phyloP scores from a whole-genome alignment of 2,329 filamentous ascomycete genomes.

The Cladosporium velox region DNA sequence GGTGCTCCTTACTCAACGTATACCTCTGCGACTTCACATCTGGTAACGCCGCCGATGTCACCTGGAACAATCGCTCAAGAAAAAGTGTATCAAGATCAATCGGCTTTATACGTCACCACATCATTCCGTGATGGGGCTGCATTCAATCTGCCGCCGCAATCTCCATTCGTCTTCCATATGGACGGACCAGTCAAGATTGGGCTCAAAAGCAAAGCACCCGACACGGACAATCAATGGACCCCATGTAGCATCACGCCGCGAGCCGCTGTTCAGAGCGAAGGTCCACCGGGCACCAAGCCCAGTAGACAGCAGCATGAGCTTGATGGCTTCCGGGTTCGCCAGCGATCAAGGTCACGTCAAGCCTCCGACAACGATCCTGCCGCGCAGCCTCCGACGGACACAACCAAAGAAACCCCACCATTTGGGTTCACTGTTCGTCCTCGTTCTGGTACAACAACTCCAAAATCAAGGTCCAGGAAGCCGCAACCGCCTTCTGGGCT shows the following conservation, averaged over 20 bases:
- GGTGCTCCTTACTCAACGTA: not conserved
- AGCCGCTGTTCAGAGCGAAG: not conserved
- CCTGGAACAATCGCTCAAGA: not conserved
- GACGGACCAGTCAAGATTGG: not conserved
- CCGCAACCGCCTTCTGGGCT: not conserved
- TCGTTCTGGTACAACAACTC: too few relatives aligned
- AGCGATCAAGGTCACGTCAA: not conserved
- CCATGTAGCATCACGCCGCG: not conserved
- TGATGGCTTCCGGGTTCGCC: not conserved
- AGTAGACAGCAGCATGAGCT: not conserved
- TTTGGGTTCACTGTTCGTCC: too few relatives aligned
- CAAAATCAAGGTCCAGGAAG: too few relatives aligned
- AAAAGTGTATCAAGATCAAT: too few relatives aligned
- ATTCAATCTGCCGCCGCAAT: not conserved
- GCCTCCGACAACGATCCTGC: not conserved
- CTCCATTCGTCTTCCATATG: not conserved
- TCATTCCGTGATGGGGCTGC: not conserved
- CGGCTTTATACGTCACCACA: not conserved
- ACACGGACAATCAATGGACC: too few relatives aligned
- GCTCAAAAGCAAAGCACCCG: too few relatives aligned
- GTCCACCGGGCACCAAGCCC: too few relatives aligned
- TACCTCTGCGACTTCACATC: not conserved
- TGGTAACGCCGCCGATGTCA: not conserved
- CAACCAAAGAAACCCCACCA: too few relatives aligned
- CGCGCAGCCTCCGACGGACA: not conserved